phyloP scores from a whole-genome alignment of 2,329 filamentous ascomycete species.

The Tolypocladium tundrense region DNA sequence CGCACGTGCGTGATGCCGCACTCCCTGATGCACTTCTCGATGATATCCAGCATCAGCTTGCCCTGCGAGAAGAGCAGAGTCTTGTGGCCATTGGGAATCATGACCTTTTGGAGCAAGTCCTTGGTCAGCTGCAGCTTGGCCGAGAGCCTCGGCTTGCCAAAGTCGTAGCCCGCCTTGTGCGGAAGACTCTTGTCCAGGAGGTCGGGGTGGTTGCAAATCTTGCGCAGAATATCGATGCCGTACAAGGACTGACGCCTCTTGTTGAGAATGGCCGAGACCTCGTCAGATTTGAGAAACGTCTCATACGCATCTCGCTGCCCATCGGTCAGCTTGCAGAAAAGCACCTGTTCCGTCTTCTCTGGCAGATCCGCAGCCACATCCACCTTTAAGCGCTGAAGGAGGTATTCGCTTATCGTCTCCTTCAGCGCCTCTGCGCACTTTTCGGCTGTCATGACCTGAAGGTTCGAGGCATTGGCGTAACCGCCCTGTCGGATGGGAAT shows the following conservation, averaged over 20 bases:
- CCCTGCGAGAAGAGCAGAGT: constrained; percentile 88
- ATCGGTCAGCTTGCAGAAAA: constrained; percentile 84
- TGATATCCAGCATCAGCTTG: constrained; percentile 88
- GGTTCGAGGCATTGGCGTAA: constrained; percentile 87
- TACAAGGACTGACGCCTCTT: constrained; percentile 71
- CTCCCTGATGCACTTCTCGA: constrained; percentile 70
- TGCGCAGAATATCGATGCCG: constrained; percentile 84
- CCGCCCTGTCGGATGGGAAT: constrained; percentile 88
- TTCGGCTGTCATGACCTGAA: constrained; percentile 89
- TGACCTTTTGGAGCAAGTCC: constrained; percentile 67
- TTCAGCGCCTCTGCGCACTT: constrained; percentile 92
- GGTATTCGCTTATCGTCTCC: constrained; percentile 84
- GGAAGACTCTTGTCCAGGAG: constrained; percentile 54
- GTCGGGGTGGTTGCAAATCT: constrained; percentile 97
- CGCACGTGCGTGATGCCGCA: constrained; percentile 66
- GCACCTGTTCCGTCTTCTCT: constrained; percentile 89
- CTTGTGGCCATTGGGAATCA: constrained; percentile 86
- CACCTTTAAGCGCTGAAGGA: constrained; percentile 83
- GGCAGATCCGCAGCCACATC: constrained; percentile 91
- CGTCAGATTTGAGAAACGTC: constrained; percentile 68
- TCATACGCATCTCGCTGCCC: constrained; percentile 73
- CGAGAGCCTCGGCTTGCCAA: constrained; percentile 69
- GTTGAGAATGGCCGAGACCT: constrained; percentile 73
- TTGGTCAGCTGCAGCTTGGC: constrained; percentile 96
- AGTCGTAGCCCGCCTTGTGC: constrained; percentile 56